Conservation (phyloP, 805 yeast species). For the Jamesozyma rosinii region DNA sequence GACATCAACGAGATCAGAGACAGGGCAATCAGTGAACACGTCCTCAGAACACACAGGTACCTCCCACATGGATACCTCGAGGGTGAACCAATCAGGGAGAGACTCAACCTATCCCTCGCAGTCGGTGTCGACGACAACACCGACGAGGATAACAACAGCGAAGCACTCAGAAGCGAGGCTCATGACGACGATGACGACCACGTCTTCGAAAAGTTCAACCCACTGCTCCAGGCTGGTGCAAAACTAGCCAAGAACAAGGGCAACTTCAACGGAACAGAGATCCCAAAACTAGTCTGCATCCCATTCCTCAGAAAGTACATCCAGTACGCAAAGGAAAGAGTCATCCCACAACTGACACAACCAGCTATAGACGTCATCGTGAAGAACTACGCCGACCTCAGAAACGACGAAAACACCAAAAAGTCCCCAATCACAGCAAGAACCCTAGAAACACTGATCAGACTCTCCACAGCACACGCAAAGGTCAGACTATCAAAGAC, state of each 20-base stretch:
- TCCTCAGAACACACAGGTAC: slow-evolving; percentile 84
- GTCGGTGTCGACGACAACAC: slow-evolving; percentile 58
- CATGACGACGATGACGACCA: slow-evolving; percentile 42
- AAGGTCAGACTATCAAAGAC: slow-evolving; percentile 78
- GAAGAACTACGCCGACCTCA: slow-evolving; percentile 63
- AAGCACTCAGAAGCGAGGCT: slow-evolving; percentile 3
- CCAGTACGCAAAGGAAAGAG: slow-evolving; percentile 86
- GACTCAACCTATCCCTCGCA: slow-evolving; percentile 57
- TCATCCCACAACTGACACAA: slow-evolving; percentile 68
- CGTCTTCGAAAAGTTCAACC: slow-evolving; percentile 78
- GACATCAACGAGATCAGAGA: slow-evolving; percentile 81
- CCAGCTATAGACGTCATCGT: slow-evolving; percentile 77
- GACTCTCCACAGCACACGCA: slow-evolving; percentile 93
- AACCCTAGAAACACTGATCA: slow-evolving; percentile 90
- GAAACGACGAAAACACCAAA: slow-evolving; percentile 72
- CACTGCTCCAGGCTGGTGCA: slow-evolving; percentile 75
- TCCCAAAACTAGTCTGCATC: slow-evolving; percentile 53
- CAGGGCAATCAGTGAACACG: slow-evolving; percentile 86
- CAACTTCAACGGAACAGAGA: slow-evolving; percentile 29
- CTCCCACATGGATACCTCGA: slow-evolving; percentile 80
- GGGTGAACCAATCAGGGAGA: slow-evolving; percentile 89
- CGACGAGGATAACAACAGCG: slow-evolving; percentile 35
- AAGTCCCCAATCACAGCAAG: slow-evolving; percentile 97
- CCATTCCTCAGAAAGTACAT: slow-evolving; percentile 85
- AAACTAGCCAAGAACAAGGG: slow-evolving; percentile 33